Conservation (phyloP, 1,139 yeast species). For the Saccharomyces hybrid region DNA sequence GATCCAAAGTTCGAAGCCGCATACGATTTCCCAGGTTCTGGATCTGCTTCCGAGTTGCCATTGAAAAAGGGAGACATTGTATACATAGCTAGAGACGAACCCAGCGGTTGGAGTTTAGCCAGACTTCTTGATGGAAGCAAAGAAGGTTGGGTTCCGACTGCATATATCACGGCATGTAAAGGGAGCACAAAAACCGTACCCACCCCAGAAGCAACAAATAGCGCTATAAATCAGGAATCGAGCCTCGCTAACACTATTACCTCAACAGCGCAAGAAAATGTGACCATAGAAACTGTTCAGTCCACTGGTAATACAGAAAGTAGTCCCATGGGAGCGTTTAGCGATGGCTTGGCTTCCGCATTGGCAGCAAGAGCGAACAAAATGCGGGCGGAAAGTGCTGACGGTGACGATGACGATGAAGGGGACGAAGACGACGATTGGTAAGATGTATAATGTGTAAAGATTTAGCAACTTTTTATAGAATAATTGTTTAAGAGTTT, state of each 20-base stretch:
- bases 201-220: slow-evolving; percentile 7
- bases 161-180: slow-evolving; percentile 63
- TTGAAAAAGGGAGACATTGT: slow-evolving; percentile 68
- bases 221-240: slow-evolving; percentile 2
- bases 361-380: slow-evolving; percentile 78
- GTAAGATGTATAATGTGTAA: slow-evolving; percentile 17
- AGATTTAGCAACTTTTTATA: neutral
- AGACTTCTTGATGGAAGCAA: slow-evolving; percentile 63
- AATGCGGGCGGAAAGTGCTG: slow-evolving; percentile 65
- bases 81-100: slow-evolving; percentile 58
- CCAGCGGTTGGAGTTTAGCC: slow-evolving; percentile 91
- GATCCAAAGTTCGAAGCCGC: slow-evolving; percentile 79
- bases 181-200: slow-evolving; percentile 17
- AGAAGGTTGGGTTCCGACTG: slow-evolving; percentile 98
- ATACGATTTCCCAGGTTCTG: slow-evolving; percentile 84
- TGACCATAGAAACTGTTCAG: slow-evolving; percentile 8
- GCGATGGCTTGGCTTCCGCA: slow-evolving; percentile 87
- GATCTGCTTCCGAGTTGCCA: slow-evolving; percentile 73
- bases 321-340: slow-evolving; percentile 40
- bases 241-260: slow-evolving; percentile 11
- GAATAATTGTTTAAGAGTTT: neutral
- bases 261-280: slow-evolving; percentile 9
- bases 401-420: slow-evolving; percentile 54
- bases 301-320: slow-evolving; percentile 17
- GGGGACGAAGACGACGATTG: slow-evolving; percentile 46